Conservation (phyloP, 108 stramenopile genomes). For the Parietichytrium sp. region DNA sequence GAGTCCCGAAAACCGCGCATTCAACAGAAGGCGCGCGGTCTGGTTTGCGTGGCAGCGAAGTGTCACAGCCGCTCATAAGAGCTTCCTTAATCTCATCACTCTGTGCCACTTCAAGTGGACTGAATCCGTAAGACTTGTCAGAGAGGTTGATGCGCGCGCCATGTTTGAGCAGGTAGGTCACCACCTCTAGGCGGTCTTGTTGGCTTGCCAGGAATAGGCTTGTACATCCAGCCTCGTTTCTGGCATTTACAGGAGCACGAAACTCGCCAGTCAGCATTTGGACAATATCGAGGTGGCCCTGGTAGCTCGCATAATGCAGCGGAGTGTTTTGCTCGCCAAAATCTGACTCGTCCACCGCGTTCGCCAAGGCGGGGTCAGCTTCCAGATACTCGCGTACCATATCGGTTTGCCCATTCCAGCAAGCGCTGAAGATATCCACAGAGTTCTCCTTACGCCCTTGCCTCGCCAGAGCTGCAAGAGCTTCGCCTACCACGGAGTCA, state of each 20-base stretch:
- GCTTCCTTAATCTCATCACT: not conserved
- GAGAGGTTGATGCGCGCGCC: slow-evolving; percentile 1
- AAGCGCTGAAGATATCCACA: not conserved
- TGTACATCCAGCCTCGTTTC: slow-evolving; percentile 5
- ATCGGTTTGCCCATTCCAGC: not conserved
- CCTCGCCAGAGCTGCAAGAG: not conserved
- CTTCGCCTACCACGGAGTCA: not conserved
- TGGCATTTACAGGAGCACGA: not conserved
- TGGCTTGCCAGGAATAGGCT: slow-evolving; percentile 28
- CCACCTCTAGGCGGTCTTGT: not conserved
- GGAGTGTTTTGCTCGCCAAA: slow-evolving; percentile 24
- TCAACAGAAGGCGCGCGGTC: not conserved
- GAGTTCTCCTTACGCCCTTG: not conserved
- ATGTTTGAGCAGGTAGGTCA: not conserved
- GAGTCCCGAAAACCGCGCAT: not conserved
- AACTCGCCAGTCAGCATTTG: not conserved
- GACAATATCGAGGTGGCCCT: not conserved
- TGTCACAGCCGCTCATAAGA: not conserved
- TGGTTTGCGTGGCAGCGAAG: not conserved
- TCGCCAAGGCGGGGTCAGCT: not conserved
- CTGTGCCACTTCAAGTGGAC: not conserved
- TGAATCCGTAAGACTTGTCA: not conserved
- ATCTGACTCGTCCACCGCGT: not conserved
- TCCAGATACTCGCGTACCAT: not conserved
- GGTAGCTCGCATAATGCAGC: slow-evolving; percentile 23